These are phyloP conservation scores for Candolleomyces aberdarensis DNA, from an alignment of 768 basidiomycete species.

Conservation along the genomic window DNA sequence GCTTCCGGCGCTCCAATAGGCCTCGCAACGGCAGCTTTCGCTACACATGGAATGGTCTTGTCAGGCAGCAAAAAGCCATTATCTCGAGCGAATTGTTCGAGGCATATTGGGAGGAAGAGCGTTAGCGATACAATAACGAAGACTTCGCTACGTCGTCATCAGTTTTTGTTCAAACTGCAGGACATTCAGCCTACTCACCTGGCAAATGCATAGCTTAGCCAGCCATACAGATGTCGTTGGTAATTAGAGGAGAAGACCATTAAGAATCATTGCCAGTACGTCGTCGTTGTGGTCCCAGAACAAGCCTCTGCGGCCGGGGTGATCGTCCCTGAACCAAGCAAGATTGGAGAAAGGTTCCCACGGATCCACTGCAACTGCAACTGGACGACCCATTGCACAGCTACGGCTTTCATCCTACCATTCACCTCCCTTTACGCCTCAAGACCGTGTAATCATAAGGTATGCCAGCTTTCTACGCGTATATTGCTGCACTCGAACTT, in stretches of 20 bases:
- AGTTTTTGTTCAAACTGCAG: neutral
- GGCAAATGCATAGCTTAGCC: slow-evolving; percentile 85
- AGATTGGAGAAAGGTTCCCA: no score
- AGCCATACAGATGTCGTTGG: slow-evolving; percentile 57
- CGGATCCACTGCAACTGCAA: no score
- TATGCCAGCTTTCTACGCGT: no score
- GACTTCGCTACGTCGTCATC: slow-evolving; percentile 52
- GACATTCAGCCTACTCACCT: slow-evolving; percentile 41
- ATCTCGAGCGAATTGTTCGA: slow-evolving; percentile 88
- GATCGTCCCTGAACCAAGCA: no score
- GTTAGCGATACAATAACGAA: slow-evolving; percentile 82
- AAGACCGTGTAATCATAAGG: no score
- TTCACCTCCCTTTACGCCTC: no score
- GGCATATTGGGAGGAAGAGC: slow-evolving; percentile 77
- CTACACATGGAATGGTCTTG: slow-evolving; percentile 56
- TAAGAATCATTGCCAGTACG: neutral
- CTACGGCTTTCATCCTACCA: no score
- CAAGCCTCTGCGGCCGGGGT: no score
- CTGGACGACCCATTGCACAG: no score
- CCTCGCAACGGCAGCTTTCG: slow-evolving; percentile 11
- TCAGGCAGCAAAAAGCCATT: slow-evolving; percentile 80
- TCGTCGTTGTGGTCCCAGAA: neutral
- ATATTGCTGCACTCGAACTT: no score
- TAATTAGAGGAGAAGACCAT: slow-evolving; percentile 21
- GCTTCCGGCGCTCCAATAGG: slow-evolving; percentile 17